Percentiles rank a stretch among this genome's conserved stretches.
phyloP scores from a whole-genome alignment of 1,284 basidiomycete genomes.

The Ceratorhiza oryzae-sativae region DNA sequence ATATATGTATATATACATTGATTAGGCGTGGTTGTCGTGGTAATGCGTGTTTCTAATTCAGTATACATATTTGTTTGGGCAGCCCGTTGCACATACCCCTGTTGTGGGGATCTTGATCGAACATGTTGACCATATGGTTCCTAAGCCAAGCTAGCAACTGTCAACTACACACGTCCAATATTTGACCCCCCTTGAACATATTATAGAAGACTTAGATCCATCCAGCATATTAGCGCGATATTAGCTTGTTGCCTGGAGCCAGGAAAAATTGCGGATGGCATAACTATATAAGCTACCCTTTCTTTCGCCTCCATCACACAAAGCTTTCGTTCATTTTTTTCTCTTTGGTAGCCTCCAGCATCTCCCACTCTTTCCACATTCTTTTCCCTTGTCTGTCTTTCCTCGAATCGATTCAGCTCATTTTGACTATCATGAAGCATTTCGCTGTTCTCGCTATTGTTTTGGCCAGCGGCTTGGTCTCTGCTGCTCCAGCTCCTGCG shows the following conservation, averaged over 20 bases:
- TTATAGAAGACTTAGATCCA: constrained; percentile 2
- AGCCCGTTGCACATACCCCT: constrained; percentile 18
- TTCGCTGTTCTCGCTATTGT: constrained; percentile 11
- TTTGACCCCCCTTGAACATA: constrained; percentile 12
- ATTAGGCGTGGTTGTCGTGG: constrained; percentile 37
- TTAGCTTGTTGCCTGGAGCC: constrained; percentile 1
- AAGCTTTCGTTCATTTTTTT: constrained; percentile 26
- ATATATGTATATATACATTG: too few species aligned
- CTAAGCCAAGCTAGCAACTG: constrained; percentile 17
- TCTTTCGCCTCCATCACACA: background rate
- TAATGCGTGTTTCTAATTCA: constrained; percentile 10
- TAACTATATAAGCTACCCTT: constrained; percentile 15
- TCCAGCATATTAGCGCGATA: background rate
- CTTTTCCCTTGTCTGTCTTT: constrained; percentile 23
- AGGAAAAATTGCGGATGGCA: background rate
- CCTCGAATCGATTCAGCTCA: background rate
- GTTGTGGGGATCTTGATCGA: constrained; percentile 5
- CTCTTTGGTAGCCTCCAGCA: constrained; percentile 1
- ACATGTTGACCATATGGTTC: constrained; percentile 4
- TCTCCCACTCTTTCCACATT: constrained; percentile 22
- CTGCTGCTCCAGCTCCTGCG: constrained; percentile 6
- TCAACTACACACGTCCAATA: background rate
- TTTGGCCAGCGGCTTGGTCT: background rate
- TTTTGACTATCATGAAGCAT: constrained; percentile 6
- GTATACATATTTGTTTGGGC: background rate